Base-by-base conservation (phyloP, 768 basidiomycete species). In the Tubosaeta sp. region DNA sequence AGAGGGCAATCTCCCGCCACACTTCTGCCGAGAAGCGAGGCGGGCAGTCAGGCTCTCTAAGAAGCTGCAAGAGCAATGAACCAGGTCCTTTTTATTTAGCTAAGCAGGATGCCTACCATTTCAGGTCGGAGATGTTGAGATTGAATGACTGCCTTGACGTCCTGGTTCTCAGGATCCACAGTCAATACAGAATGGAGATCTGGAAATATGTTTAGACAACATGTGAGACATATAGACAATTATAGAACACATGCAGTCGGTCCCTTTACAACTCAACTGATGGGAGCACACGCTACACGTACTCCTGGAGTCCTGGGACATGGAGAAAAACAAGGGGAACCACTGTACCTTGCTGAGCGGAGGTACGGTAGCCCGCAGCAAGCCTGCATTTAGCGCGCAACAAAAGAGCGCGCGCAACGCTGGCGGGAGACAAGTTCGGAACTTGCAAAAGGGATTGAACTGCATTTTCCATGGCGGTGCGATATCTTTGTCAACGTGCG, bases 371-470 rank as follows among this genome's bases (percentile, higher is more conserved):
- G 17, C 85, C 84, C 29, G 77, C 76, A 7, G 79, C 74, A n/a
- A 85, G 73, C 57, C 84, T 77, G 53, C 78, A 76, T 70, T 80
- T 80, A n/a, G 84, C 86, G 22, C 86, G 78, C 45, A 88, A 65
- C 39, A 88, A 74, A 54, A 82, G 78, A 47, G 84, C 84, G 61
- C 77, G 80, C 19, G 82, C 79, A 9, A 79, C 67, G 47, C 76
- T 80, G 60, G 76, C 72, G 10, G 78, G 66, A 37, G 77, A 72
- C 39, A 82, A 70, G 11, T 78, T 77, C 16, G 76, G 72, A 46
- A 86, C 75, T 57, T 80, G 76, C 38, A 88, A 72, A 57, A 83
- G 83, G 5, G 85, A 86, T 66, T 86, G 83, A 53, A 86, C 82
- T 43, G 83, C 84, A 64, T 86, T 88, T 72, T 88, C 86, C 70